These are phyloP conservation scores for Cladorrhinum samala DNA, from an alignment of 495 filamentous ascomycete species.

Conservation along the genomic window DNA sequence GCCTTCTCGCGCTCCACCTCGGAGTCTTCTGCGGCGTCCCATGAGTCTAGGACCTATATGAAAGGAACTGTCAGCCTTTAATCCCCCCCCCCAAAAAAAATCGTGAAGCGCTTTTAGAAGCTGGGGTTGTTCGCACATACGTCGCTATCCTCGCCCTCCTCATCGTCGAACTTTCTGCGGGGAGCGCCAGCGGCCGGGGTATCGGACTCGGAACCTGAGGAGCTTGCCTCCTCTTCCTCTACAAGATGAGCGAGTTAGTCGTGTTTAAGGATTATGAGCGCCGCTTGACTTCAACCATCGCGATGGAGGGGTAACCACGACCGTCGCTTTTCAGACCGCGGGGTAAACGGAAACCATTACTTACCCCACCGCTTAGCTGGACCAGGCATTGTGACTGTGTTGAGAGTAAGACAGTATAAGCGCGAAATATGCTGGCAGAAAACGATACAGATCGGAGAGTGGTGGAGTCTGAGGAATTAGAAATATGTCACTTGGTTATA, in stretches of 20 bases:
- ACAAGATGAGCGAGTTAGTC: conserved; percentile 31
- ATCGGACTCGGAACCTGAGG: conserved; percentile 52
- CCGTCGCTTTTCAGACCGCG: conserved; percentile 13
- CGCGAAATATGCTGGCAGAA: neutral
- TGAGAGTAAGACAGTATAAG: too few species aligned
- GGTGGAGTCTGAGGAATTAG: too few species aligned
- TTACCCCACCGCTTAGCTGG: conserved; percentile 32
- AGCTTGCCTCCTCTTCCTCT: conserved; percentile 63
- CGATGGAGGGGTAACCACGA: conserved; percentile 3
- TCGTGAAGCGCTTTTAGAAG: neutral
- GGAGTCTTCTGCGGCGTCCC: conserved; percentile 95
- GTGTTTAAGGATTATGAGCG: conserved; percentile 6
- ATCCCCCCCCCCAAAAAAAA: conserved; percentile 5
- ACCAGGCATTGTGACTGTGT: conserved; percentile 19
- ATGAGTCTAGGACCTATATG: conserved; percentile 81
- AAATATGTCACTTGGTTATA: too few species aligned
- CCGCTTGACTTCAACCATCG: neutral
- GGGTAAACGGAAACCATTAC: conserved; percentile 16
- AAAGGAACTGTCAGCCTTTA: conserved; percentile 13
- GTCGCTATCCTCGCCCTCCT: conserved; percentile 79
- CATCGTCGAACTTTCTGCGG: conserved; percentile 77
- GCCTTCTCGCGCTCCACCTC: conserved; percentile 95
- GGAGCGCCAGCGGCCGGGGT: conserved; percentile 52
- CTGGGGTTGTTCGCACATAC: conserved; percentile 58
- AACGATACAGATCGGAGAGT: too few species aligned